Percentiles rank a stretch among this genome's conserved stretches.
phyloP scores from a whole-genome alignment of 768 basidiomycete genomes.

The Lentinula lateritia region DNA sequence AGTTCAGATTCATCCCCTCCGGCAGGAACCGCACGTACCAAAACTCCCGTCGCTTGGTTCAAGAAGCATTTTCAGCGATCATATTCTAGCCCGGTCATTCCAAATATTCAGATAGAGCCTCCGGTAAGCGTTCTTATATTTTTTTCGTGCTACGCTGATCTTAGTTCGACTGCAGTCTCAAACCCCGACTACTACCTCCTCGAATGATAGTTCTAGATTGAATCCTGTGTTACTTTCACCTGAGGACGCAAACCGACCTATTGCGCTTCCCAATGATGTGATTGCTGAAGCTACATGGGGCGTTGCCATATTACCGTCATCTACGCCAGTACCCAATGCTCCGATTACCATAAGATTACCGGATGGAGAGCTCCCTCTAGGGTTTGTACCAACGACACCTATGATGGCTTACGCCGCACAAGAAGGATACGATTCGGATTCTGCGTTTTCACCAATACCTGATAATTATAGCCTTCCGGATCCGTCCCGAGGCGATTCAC shows the following conservation, averaged over 20 bases:
- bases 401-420: not conserved
- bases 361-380: conserved; percentile 4
- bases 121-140: conserved; percentile 1
- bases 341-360: conserved; percentile 3
- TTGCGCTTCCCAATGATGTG: conserved; percentile 3
- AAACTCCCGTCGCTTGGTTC: conserved; percentile 11
- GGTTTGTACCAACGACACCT: conserved; percentile 6
- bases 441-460: conserved; percentile 5
- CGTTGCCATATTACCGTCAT: conserved; percentile 1
- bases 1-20: not conserved
- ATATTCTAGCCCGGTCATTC: conserved; percentile 8
- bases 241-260: conserved; percentile 1
- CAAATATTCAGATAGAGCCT: conserved; percentile 8
- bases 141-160: not conserved
- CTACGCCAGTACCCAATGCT: conserved; percentile 3
- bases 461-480: conserved; percentile 3
- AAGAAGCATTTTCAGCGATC: conserved; percentile 9
- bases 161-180: not conserved
- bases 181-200: not conserved
- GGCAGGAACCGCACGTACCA: conserved; percentile 4
- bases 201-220: not conserved
- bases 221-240: conserved; percentile 5
- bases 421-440: not conserved
- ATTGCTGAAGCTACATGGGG: conserved; percentile 6
- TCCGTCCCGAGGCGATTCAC: not conserved